These are phyloP conservation scores for Coemansia sp. DNA, from an alignment of 371 early-diverging fungal species.

Conservation along the genomic window DNA sequence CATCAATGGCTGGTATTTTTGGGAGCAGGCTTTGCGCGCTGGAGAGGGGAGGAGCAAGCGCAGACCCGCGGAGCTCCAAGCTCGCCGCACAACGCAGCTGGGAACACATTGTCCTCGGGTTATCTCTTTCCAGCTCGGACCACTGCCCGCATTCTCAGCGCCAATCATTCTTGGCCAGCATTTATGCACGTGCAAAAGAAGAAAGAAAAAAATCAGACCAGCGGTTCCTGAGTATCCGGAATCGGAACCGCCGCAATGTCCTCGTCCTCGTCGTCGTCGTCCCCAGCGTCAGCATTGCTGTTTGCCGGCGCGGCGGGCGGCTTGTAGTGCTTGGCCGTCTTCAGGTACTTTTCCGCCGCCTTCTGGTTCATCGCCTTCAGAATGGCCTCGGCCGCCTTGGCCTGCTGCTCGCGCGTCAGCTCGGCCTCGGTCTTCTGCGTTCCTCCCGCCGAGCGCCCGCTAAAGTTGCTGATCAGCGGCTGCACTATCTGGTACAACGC, in stretches of 20 bases:
- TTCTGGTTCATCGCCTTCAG: slow-evolving; percentile 30
- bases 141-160: background rate
- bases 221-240: slow-evolving; percentile 20
- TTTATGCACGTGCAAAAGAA: slow-evolving; percentile 4
- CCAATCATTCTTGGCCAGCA: slow-evolving; percentile 26
- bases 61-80: background rate
- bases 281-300: no score
- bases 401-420: slow-evolving; percentile 46
- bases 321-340: slow-evolving; percentile 35
- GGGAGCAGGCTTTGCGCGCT: no score
- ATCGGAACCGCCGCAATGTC: slow-evolving; percentile 7
- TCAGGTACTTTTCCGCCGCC: slow-evolving; percentile 25
- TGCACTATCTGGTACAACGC: slow-evolving; percentile 34
- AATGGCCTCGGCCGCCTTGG: slow-evolving; percentile 38
- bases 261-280: slow-evolving; percentile 3
- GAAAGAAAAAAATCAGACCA: slow-evolving; percentile 15
- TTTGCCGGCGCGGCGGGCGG: slow-evolving; percentile 6
- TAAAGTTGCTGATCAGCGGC: slow-evolving; percentile 26
- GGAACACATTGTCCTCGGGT: no score
- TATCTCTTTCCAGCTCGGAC: no score
- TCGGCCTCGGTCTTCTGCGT: slow-evolving; percentile 7
- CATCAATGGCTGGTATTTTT: no score
- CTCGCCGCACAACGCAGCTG: background rate
- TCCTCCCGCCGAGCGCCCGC: background rate
- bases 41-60: no score